Base-by-base conservation (phyloP, 305 asterid species). In the Fraxinus sp. region DNA sequence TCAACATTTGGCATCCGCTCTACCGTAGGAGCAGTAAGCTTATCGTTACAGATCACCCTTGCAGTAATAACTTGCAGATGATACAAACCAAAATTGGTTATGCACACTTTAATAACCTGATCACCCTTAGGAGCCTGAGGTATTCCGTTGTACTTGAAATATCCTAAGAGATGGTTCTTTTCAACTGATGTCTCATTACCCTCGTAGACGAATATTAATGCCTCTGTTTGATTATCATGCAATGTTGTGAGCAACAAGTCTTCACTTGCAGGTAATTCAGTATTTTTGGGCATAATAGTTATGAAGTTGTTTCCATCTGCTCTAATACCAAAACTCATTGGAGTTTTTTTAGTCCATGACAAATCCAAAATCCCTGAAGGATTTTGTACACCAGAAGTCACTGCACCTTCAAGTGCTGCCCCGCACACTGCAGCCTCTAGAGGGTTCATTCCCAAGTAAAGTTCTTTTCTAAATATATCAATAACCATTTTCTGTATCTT, bases 391-490 rank as follows among this genome's bases (percentile, higher is more conserved):
- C 98, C 98, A 0, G 97, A 93, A 36, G 98, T 94, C 18, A 94
- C 89, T 0, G 98, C 99, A 0, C 98, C 98, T 88, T 94, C 98
- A 64, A 95, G 81, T 1, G 99, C 97, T 7, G 99, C 99, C 78
- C 99, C 99, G 1, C 93, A 88, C 30, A 95, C 98, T 5, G 98
- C 98, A 62, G 96, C 99, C 85, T 94, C 99, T 75, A 95, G 24
- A 0, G 91, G 95, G 86, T 94, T 83, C 87, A 94, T 91, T 32
- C 89, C 93, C 0, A 81, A 28, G 86, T 92, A 91, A 1, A 86
- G 20, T 7, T 88, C 91, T 52, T 74, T 88, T 76, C 83, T 85
- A 79, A 91, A 92, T 9, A 89, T 52, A 37, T 79, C 74, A 66
- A 3, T 84, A 0, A 92, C 82, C 0, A 89, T 84, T 20, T 84